Evolutionary conservation across 2,329 filamentous ascomycete species (phyloP).

Genomic region (Apiospora pterosperma): DNA sequence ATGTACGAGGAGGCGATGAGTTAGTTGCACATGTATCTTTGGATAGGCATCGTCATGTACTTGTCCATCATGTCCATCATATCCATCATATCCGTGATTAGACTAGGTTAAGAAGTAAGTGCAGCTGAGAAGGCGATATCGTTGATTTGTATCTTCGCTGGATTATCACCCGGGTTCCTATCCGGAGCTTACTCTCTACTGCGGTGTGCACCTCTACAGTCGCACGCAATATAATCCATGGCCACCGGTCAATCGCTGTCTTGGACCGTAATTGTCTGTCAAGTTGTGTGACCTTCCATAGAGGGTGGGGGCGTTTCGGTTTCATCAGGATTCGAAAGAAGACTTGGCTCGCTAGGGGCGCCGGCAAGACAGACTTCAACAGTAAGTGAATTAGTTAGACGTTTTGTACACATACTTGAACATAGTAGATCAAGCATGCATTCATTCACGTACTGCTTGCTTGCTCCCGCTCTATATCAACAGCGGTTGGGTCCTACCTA

Average conservation of each 20-base stretch:
- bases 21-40: background rate
- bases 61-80: background rate
- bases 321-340: slow-evolving; percentile 3
- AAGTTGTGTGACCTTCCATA: background rate
- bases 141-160: background rate
- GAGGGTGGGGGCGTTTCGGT: slow-evolving; percentile 1
- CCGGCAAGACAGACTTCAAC: background rate
- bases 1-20: background rate
- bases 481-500: background rate
- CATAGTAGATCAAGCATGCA: background rate
- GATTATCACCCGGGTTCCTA: background rate
- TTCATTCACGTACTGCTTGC: background rate
- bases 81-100: background rate
- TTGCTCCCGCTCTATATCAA: background rate
- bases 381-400: background rate
- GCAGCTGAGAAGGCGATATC: background rate
- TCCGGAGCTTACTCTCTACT: background rate
- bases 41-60: background rate
- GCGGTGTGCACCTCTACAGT: background rate
- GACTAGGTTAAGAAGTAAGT: background rate
- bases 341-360: background rate
- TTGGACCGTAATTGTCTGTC: background rate
- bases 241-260: background rate
- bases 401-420: background rate
- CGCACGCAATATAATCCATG: background rate